Evolutionary conservation across 257 asterid species (phyloP).

Genomic region (Capsicum rhomboideum): DNA sequence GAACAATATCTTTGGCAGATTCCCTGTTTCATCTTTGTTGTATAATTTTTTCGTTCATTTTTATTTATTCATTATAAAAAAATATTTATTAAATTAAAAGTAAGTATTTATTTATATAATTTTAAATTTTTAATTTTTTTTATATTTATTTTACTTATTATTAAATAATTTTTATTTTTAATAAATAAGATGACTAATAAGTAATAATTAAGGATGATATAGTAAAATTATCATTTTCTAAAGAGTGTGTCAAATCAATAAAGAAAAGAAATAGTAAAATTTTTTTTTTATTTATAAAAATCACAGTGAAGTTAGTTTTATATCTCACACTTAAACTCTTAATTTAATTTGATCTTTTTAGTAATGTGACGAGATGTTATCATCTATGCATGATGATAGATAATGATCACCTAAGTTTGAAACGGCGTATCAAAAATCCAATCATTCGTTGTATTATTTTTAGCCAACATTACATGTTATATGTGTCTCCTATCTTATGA

Average conservation of each 20-base stretch:
- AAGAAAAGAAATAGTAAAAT: too few species aligned
- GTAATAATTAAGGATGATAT: background rate
- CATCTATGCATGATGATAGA: background rate
- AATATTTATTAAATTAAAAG: too few species aligned
- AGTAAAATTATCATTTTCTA: background rate
- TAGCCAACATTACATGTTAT: constrained; percentile 17
- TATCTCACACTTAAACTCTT: background rate
- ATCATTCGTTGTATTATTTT: constrained; percentile 3
- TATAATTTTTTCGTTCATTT: background rate
- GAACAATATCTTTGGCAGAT: background rate
- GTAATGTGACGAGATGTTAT: background rate
- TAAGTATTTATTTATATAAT: too few species aligned
- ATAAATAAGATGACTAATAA: background rate
- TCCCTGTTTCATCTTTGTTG: background rate
- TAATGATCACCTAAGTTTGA: background rate
- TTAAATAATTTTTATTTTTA: background rate
- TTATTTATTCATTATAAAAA: too few species aligned
- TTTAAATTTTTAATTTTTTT: too few species aligned
- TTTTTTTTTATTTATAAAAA: background rate
- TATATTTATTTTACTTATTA: background rate
- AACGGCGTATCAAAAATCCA: background rate
- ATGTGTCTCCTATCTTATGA: background rate
- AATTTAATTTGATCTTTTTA: background rate
- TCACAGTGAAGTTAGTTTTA: background rate
- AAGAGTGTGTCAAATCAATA: too few species aligned